These are phyloP conservation scores for Penicillium herquei DNA, from an alignment of 495 filamentous ascomycete genomes.

Conservation along the genomic window DNA sequence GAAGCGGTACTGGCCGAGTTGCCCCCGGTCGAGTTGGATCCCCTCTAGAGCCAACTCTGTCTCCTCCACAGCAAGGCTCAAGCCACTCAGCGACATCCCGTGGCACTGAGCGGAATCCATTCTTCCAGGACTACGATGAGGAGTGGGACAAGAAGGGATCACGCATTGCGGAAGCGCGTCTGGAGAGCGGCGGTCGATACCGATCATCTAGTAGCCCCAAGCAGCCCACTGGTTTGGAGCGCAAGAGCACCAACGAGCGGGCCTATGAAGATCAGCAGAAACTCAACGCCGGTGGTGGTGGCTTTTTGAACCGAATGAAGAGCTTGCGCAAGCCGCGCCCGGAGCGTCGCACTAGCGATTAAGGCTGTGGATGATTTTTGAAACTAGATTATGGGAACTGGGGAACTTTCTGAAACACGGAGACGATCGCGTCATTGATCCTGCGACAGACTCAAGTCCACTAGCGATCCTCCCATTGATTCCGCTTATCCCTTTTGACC, in stretches of 20 bases:
- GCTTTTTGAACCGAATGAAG: constrained; percentile 84
- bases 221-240: constrained; percentile 55
- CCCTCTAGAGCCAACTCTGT: constrained; percentile 38
- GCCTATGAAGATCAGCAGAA: constrained; percentile 37
- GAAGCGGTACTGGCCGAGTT: constrained; percentile 47
- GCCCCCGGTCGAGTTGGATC: constrained; percentile 42
- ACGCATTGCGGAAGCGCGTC: constrained; percentile 53
- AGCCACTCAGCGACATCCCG: constrained; percentile 32
- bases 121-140: constrained; percentile 80
- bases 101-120: constrained; percentile 69
- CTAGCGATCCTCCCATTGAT: not conserved
- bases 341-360: constrained; percentile 41
- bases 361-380: not conserved
- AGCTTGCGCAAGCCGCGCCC: constrained; percentile 66
- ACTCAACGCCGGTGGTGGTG: constrained; percentile 49
- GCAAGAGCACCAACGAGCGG: constrained; percentile 68
- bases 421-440: not conserved
- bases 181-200: constrained; percentile 41
- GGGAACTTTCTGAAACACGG: too few relatives aligned
- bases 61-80: constrained; percentile 36
- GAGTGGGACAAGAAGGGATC: constrained; percentile 70
- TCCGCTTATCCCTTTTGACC: constrained; percentile 6
- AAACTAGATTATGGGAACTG: not conserved
- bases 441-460: not conserved
- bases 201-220: constrained; percentile 65